A percentile compares a stretch with the other conserved stretches of the same genome.
These are phyloP conservation scores for Pseudocercospora crystallina DNA, from an alignment of 2,329 filamentous ascomycete species.

Conservation along the genomic window DNA sequence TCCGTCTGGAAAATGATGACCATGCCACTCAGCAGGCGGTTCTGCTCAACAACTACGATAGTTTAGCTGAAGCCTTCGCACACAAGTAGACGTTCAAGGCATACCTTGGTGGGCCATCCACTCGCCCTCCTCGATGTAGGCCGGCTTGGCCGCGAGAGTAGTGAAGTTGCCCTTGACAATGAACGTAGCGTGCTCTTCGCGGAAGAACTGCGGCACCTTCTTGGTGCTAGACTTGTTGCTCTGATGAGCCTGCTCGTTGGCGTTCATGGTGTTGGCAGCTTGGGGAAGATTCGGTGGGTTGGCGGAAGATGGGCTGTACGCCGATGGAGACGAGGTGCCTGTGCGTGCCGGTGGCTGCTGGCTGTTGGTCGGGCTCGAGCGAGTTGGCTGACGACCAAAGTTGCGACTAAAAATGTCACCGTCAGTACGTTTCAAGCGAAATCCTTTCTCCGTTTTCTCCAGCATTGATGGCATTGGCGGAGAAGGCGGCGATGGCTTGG, in stretches of 20 bases:
- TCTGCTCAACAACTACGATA: constrained; percentile 80
- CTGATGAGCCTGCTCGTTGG: constrained; percentile 58
- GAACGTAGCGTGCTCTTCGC: constrained; percentile 72
- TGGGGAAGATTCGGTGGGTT: constrained; percentile 28
- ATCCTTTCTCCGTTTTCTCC: not conserved
- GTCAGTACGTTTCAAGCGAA: constrained; percentile 6
- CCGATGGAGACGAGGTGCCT: constrained; percentile 34
- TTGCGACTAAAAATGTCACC: constrained; percentile 29
- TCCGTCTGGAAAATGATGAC: constrained; percentile 76
- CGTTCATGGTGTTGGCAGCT: constrained; percentile 60
- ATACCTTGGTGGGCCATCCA: constrained; percentile 94
- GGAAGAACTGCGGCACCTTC: constrained; percentile 66
- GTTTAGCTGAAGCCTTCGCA: not conserved
- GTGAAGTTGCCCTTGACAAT: constrained; percentile 98
- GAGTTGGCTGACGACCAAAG: constrained; percentile 31
- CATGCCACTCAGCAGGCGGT: constrained; percentile 84
- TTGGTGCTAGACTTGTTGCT: constrained; percentile 30
- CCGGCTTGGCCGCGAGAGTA: constrained; percentile 88
- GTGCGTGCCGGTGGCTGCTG: constrained; percentile 30
- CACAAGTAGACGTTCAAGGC: constrained; percentile 16
- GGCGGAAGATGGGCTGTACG: constrained; percentile 32
- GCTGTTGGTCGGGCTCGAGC: constrained; percentile 20
- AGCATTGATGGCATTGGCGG: constrained; percentile 10
- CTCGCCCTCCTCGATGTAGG: constrained; percentile 90
- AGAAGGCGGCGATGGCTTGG: not conserved